These are phyloP conservation scores for Heimioporus retisporus DNA, from an alignment of 1,284 basidiomycete genomes.

Conservation along the genomic window DNA sequence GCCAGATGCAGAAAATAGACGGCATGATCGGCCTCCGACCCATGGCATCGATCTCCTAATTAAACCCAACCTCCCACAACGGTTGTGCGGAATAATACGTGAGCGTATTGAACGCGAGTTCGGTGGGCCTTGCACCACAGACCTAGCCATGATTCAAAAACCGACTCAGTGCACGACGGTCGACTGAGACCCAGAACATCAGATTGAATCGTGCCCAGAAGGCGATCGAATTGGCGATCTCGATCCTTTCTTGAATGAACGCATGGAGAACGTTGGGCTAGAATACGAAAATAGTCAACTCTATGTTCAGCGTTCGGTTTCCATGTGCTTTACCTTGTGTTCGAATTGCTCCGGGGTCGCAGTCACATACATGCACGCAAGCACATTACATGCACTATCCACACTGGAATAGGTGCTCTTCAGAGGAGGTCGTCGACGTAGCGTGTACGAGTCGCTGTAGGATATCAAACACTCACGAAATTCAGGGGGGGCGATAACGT, in stretches of 20 bases:
- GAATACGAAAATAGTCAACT: no score
- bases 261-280: conserved; percentile 68
- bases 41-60: no score
- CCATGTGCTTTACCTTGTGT: conserved; percentile 55
- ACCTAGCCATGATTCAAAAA: conserved; percentile 20
- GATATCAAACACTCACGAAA: conserved; percentile 63
- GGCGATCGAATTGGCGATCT: conserved; percentile 71
- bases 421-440: neutral
- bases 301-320: no score
- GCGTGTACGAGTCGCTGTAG: neutral
- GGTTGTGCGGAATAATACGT: no score
- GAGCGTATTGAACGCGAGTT: conserved; percentile 64
- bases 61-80: conserved; percentile 84
- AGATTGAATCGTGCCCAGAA: conserved; percentile 65
- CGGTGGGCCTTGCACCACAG: neutral
- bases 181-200: conserved; percentile 66
- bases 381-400: conserved; percentile 75
- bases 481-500: conserved; percentile 76
- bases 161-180: conserved; percentile 79
- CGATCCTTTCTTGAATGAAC: conserved; percentile 71
- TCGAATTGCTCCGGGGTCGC: conserved; percentile 72
- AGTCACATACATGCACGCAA: conserved; percentile 77
- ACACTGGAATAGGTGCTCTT: conserved; percentile 78
- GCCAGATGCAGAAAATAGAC: no score
- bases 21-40: no score